Base-by-base conservation (phyloP, 2,329 filamentous ascomycete genomes). In the Penicillium crustosum region DNA sequence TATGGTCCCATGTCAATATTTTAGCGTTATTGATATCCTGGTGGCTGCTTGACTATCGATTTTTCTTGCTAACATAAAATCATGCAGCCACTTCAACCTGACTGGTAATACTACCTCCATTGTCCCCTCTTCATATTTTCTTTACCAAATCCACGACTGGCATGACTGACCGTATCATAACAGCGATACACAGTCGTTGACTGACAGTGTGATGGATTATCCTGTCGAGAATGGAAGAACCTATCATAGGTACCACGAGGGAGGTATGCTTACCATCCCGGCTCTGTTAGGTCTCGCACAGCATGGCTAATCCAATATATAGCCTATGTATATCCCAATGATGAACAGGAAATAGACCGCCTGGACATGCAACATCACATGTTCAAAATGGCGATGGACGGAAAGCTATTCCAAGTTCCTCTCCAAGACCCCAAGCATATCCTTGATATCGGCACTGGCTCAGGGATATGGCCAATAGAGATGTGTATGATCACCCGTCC, bases 381-480 rank as follows among this genome's bases (percentile, higher is more conserved):
- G 65, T 79, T 81, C 68, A 79, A 78, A 48, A 57, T 81, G 42
- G 64, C 80, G 33, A 76, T 81, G 39, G 71, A 76, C 39, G 77
- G 76, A 36, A 70, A 70, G 39, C 68, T 84, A 38, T 79, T 78
- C 68, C 73, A 78, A 45, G 77, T 80, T 8, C 81, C 81, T 15
- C 66, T 83, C 3, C 64, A 71, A 13, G 66, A 75, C n/a, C 75
- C 77, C 4, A 68, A 78, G 57, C 75, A 76, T 25, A 80, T 86
- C 15, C 75, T 86, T 10, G 83, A 86, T 64, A 74, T 86, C 10
- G 83, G 84, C 48, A 86, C 82, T 7, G 86, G 86, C 17, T 85
- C 83, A 0, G 85, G 86, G 2, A 84, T 84, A 70, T 89, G 87
- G 87, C 85, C 86, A 13, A 86, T 90, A 57, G 83, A 88, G 66